Evolutionary conservation across 1,139 yeast genomes (phyloP).

Genomic region (Debaryomyces sp.): DNA sequence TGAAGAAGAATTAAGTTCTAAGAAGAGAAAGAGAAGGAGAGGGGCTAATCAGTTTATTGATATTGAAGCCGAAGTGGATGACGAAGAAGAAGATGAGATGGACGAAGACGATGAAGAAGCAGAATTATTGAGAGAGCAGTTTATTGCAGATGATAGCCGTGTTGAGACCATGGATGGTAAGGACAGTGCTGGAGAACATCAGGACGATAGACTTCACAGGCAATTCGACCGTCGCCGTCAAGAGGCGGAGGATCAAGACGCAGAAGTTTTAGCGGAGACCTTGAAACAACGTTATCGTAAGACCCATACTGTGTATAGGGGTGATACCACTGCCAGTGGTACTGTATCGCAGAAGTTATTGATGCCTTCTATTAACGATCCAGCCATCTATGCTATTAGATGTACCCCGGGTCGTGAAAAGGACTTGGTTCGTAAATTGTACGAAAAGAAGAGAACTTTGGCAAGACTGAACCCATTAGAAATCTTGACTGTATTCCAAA

Average conservation of each 20-base stretch:
- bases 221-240: slow-evolving; percentile 90
- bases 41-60: slow-evolving; percentile 90
- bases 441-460: slow-evolving; percentile 76
- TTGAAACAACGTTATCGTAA: slow-evolving; percentile 92
- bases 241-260: slow-evolving; percentile 91
- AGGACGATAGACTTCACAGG: slow-evolving; percentile 77
- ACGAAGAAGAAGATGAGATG: slow-evolving; percentile 93
- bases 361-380: slow-evolving; percentile 95
- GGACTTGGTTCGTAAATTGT: slow-evolving; percentile 80
- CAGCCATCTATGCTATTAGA: slow-evolving; percentile 93
- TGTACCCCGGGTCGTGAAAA: slow-evolving; percentile 93
- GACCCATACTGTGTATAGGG: slow-evolving; percentile 81
- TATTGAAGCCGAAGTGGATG: slow-evolving; percentile 99
- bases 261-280: slow-evolving; percentile 90
- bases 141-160: slow-evolving; percentile 68
- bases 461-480: slow-evolving; percentile 68
- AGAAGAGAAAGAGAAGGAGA: slow-evolving; percentile 61
- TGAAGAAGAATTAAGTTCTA: slow-evolving; percentile 54
- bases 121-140: slow-evolving; percentile 81
- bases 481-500: slow-evolving; percentile 89
- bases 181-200: slow-evolving; percentile 46
- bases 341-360: slow-evolving; percentile 91
- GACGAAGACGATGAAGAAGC: slow-evolving; percentile 90
- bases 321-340: slow-evolving; percentile 72
- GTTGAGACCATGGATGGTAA: slow-evolving; percentile 50